Evolutionary conservation across 768 basidiomycete genomes (phyloP), one percentile per base, ranked within the genome.

Genomic region (Pseudohyphozyma bogoriensis): DNA sequence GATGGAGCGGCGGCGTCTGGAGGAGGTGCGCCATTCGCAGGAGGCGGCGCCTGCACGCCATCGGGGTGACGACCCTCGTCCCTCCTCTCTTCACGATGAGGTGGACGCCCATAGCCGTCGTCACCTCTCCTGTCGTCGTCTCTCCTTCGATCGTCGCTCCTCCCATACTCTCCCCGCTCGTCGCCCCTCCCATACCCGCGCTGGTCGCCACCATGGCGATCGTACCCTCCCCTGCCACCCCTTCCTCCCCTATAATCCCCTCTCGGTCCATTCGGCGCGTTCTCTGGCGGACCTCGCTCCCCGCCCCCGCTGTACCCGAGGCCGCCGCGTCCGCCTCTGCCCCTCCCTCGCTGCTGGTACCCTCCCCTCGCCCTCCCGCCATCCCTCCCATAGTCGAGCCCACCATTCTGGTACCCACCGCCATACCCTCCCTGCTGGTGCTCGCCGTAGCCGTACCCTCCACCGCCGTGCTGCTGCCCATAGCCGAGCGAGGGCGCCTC

Each of bases 361-460:
- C 28, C 28, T 29, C 47, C 46, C 46, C 47, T 49, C 28, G 24
- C 28, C 22, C 78, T 76, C 32, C 76, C 75, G 58, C 74, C 67
- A 44, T 73, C n/a, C n/a, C n/a, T n/a, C n/a, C n/a, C n/a, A n/a
- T n/a, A 74, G 51, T 76, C 74, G 67, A 80, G 79, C 56, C 79
- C n/a, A n/a, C n/a, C n/a, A n/a, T n/a, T n/a, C n/a, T n/a, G n/a
- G 77, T 70, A 46, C 59, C 70, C 59, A 67, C 69, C 54, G 61
- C 62, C 50, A 61, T 69, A 32, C 20, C 82, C 83, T 70, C 66
- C 69, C 51, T 72, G 70, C 44, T 74, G 64, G 29, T 77, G 64
- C 57, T 58, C 29, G 44, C 40, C 40, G 24, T 78, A 59, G 10
- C 77, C 73, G 26, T 63, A 65, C 39, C 78, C 75, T 57, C 80